Base-by-base conservation (phyloP, 805 yeast species). In the Lipomyces starkeyi region DNA sequence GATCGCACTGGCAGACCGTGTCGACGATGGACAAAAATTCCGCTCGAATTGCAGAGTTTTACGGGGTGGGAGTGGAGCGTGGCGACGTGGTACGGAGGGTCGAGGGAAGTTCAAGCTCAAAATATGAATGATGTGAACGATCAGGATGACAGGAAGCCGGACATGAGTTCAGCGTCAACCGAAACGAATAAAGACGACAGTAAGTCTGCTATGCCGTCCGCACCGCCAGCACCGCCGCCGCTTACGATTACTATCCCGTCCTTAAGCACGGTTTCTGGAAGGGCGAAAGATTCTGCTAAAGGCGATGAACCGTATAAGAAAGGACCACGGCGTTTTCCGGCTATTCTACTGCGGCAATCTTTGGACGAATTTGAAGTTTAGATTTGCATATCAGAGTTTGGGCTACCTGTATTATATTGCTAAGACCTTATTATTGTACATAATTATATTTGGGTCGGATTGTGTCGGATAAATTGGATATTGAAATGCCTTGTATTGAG, bases 1-100 rank as follows among this genome's bases (percentile, higher is more conserved):
- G 86, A 84, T 68, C 79, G 83, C 25, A 74, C 80, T 27, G 84
- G 84, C 2, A 77, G 74, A 49, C 81, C 82, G 20, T 80, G 82
- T 59, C 76, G 87, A 58, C 78, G 77, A 65, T 85, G 88, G 88
- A 69, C 65, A 9, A 80, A 80, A 67, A 74, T 76, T 58, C 81
- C 81, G 0, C 63, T 83, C 9, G 74, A 75, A 13, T 73, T 85
- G 52, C 80, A 79, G 65, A 79, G 83, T 32, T 84, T 85, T 68
- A 83, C 87, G 0, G 86, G 86, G 3, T 80, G 78, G 66, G 75
- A 73, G 29, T 80, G 80, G 70, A 69, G 75, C 1, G 73, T 83
- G 58, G 62, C 67, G 3, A 72, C 79, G 14, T 84, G 86, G 86
- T 72, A 73, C 7, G 84, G 84, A 49, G 80, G 73, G 25, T 59